Evolutionary conservation across 164 flowering plant genomes (phyloP).

Genomic region (Stephania cephalantha): DNA sequence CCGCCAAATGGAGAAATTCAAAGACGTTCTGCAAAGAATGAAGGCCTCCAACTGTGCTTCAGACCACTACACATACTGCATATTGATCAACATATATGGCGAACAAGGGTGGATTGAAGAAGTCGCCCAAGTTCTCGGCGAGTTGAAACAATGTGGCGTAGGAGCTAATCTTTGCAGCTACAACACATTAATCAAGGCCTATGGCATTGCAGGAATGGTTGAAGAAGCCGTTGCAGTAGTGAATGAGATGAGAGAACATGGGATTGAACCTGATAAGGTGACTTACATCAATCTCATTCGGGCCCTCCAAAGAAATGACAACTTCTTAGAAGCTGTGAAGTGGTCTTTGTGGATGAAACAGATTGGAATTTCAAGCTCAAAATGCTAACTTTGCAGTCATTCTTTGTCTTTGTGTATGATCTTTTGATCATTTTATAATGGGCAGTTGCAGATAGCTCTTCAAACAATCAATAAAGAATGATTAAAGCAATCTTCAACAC

Average conservation of each 20-base stretch:
- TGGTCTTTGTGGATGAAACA: slow-evolving; percentile 99
- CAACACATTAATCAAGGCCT: slow-evolving; percentile 87
- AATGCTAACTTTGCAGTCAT: slow-evolving; percentile 9
- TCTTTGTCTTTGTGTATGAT: no score
- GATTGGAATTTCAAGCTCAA: slow-evolving; percentile 33
- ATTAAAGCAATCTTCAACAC: no score
- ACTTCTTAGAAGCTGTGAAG: slow-evolving; percentile 83
- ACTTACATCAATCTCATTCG: slow-evolving; percentile 61
- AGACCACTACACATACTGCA: slow-evolving; percentile 74
- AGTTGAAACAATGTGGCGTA: slow-evolving; percentile 56
- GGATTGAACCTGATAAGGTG: slow-evolving; percentile 65
- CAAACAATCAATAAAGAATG: no score
- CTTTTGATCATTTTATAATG: no score
- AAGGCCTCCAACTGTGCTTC: slow-evolving; percentile 47
- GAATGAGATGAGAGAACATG: slow-evolving; percentile 75
- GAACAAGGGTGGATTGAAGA: slow-evolving; percentile 85
- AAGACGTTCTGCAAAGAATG: slow-evolving; percentile 50
- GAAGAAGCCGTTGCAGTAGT: slow-evolving; percentile 71
- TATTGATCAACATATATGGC: slow-evolving; percentile 82
- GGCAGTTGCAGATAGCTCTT: no score
- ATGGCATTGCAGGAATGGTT: slow-evolving; percentile 92
- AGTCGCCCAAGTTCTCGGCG: slow-evolving; percentile 56
- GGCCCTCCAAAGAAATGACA: slow-evolving; percentile 66
- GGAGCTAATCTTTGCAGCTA: slow-evolving; percentile 83
- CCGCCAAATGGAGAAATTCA: slow-evolving; percentile 59